Base-by-base conservation (phyloP, 202 grass and related monocot genomes). In the Saccharum hybrid region DNA sequence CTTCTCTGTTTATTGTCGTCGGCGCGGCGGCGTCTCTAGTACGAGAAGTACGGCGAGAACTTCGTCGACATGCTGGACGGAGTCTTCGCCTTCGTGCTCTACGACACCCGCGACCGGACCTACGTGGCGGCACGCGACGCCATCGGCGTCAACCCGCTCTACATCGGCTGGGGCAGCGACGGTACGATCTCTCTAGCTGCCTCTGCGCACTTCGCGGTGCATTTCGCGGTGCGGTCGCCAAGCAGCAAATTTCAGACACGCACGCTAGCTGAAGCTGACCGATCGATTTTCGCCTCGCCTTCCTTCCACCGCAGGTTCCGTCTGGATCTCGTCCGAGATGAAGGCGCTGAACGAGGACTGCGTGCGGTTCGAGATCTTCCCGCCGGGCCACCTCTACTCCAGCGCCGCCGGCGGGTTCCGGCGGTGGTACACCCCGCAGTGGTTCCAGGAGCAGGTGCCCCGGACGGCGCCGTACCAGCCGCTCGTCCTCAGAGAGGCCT, bases 51-150 rank as follows among this genome's bases (percentile, higher is more conserved):
- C 77, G 96, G 96, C 38, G 96, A 96, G 73, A 83, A 79, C 85
- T 96, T 99, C 78, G 84, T 99, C 6, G 90, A 99, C 86, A 92
- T 91, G 93, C 78, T 99, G 59, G 96, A 99, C 78, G 96, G 96
- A 9, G 88, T 99, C n/a, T 99, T 99, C 93, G 84, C 93, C 59
- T 99, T 99, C 78, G 93, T 94, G n/a, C 79, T 99, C 46, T 88
- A 88, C 43, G 93, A 99, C 87, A 89, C 88, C 14, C 96, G 93
- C 63, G 87, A 82, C 81, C 88, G 78, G 68, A 92, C 91, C 36
- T 99, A 75, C 84, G 87, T 99, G 71, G 96, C 84, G 1, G 93
- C 93, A 5, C 96, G 96, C 33, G 96, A 99, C 73, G 96, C 96
- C 28, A 89, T 99, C 75, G 96, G 96, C 28, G 88, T 99, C 49